A percentile compares a stretch with the other conserved stretches of the same genome.
phyloP scores from a whole-genome alignment of 192 early-diverging fungal species.

The Kappamyces sp. region DNA sequence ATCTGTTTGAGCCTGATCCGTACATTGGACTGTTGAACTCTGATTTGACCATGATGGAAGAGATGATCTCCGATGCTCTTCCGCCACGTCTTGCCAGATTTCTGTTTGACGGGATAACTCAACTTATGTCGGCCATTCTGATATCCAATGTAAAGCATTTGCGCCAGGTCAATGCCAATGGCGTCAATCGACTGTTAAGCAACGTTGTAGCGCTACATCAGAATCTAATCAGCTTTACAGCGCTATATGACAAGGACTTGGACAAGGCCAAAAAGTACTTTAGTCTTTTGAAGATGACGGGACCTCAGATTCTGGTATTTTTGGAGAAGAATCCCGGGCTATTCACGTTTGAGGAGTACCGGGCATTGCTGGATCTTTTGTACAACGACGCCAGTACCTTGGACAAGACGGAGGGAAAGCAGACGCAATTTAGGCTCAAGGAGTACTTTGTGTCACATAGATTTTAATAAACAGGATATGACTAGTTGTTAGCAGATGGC shows the following conservation, averaged over 20 bases:
- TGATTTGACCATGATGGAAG: conserved; percentile 71
- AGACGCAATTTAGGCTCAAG: conserved; percentile 15
- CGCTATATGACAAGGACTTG: conserved; percentile 58
- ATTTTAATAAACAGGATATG: conserved; percentile 3
- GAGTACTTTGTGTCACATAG: conserved; percentile 32
- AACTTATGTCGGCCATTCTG: conserved; percentile 65
- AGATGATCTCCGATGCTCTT: conserved; percentile 57
- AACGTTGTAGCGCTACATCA: conserved; percentile 84
- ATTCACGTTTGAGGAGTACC: conserved; percentile 80
- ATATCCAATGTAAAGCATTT: conserved; percentile 63
- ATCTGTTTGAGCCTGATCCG: conserved; percentile 76
- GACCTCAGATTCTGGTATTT: conserved; percentile 41
- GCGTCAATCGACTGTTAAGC: conserved; percentile 69
- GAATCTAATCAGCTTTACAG: conserved; percentile 73
- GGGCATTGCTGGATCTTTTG: conserved; percentile 64
- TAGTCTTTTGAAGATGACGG: conserved; percentile 58
- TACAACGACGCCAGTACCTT: conserved; percentile 29
- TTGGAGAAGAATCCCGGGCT: conserved; percentile 46
- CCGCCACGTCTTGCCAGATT: conserved; percentile 49
- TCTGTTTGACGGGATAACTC: conserved; percentile 75
- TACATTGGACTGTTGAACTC: conserved; percentile 78
- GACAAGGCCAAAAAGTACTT: conserved; percentile 68
- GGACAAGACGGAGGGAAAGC: conserved; percentile 9
- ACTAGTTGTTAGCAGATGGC: too few relatives aligned
- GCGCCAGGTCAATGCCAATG: conserved; percentile 56